Evolutionary conservation across 2,329 filamentous ascomycete genomes (phyloP).

Genomic region (Aureobasidium sp.): DNA sequence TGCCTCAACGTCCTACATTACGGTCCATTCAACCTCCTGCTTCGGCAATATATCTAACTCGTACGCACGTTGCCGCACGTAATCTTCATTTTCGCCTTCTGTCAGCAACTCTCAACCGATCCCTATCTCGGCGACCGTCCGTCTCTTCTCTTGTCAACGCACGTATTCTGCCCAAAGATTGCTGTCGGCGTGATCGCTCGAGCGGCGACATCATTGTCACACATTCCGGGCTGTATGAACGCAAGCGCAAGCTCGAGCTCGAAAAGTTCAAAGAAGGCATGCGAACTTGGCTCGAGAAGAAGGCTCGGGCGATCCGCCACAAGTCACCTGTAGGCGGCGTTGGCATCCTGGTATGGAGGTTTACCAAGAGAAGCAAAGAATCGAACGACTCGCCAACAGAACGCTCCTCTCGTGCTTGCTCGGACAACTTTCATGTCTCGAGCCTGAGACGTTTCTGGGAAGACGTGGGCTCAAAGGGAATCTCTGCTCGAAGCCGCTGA

Average conservation of each 20-base stretch:
- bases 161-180: conserved; percentile 59
- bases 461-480: conserved; percentile 24
- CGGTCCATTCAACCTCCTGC: conserved; percentile 55
- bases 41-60: conserved; percentile 60
- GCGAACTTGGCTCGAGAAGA: conserved; percentile 53
- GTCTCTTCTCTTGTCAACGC: conserved; percentile 55
- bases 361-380: conserved; percentile 39
- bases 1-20: conserved; percentile 52
- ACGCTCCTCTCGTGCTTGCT: conserved; percentile 12
- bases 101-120: conserved; percentile 57
- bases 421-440: conserved; percentile 37
- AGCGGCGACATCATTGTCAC: conserved; percentile 30
- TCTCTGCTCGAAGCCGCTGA: neutral
- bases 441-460: conserved; percentile 62
- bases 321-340: conserved; percentile 33
- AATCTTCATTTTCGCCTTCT: conserved; percentile 57
- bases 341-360: conserved; percentile 35
- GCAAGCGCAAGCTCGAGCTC: conserved; percentile 56
- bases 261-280: conserved; percentile 62
- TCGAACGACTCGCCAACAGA: conserved; percentile 24
- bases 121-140: conserved; percentile 54
- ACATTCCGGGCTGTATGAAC: conserved; percentile 46
- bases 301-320: conserved; percentile 31
- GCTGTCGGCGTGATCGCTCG: conserved; percentile 33
- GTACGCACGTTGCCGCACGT: conserved; percentile 58